Base-by-base conservation (phyloP, 345 rosid species). In the Eutrema japonicum region DNA sequence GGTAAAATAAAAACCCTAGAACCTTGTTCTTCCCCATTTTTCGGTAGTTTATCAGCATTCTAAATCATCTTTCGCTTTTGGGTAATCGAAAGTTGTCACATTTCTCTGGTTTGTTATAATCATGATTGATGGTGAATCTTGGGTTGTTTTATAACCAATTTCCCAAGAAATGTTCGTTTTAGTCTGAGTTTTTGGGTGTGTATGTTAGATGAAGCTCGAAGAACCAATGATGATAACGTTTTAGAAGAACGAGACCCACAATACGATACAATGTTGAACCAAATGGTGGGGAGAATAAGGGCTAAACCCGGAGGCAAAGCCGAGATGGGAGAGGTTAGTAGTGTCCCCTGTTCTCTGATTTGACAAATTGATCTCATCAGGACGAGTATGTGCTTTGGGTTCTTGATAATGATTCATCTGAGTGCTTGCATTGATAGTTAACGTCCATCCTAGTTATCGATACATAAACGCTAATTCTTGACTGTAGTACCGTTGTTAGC, bases 271-370 rank as follows among this genome's bases (percentile, higher is more conserved):
- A 89, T 95, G 99, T 87, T 95, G 66, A 82, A 62, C 61, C 94
- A 90, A 81, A 90, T 95, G 97, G 89, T 83, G 46, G 99, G 99
- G 57, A 85, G 98, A 78, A 83, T 95, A 38, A 79, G 27, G 71
- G 51, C 98, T 29, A 95, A 85, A 79, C 86, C 94, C 11, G 99
- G 96, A 65, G 97, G 98, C 37, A 85, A 83, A 79, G 88, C 70
- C 37, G 93, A 90, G 85, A 95, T 85, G 84, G 97, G 96, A 18
- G 98, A 92, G 92, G 99, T 92, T 50, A 82, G 92, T 70, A 60
- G 2, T 32, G 43, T 66, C 48, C 7, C 29, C 10, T 56, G 2
- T 7, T 77, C 26, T 63, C 3, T 53, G 35, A 16, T 33, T 75
- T 53, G 49, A 50, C 7, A 9, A 45, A 10, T 48, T 18, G 9